Conservation (phyloP, 2,329 filamentous ascomycete species). For the Hypoxylon sp. region DNA sequence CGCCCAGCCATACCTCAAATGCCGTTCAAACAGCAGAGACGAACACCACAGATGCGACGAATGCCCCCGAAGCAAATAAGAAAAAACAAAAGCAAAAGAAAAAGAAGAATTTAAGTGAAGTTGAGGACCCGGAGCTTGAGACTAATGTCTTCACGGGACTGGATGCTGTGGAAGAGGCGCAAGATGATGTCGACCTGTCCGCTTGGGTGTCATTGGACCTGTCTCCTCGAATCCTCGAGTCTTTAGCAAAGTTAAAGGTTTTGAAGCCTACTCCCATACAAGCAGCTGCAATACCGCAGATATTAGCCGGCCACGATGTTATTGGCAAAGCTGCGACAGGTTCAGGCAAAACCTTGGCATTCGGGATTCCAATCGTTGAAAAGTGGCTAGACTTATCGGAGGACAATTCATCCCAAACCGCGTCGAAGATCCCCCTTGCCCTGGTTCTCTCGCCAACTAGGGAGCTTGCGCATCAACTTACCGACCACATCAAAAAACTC, state of each 20-base stretch:
- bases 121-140: conserved; percentile 60
- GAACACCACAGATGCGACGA: conserved; percentile 23
- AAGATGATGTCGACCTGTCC: conserved; percentile 78
- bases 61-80: conserved; percentile 51
- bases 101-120: conserved; percentile 54
- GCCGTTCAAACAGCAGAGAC: conserved; percentile 42
- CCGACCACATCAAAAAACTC: conserved; percentile 83
- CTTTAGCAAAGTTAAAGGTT: conserved; percentile 86
- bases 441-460: conserved; percentile 91
- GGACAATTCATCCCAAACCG: conserved; percentile 52
- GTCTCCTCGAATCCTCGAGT: conserved; percentile 78
- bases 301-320: conserved; percentile 87
- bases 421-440: conserved; percentile 72
- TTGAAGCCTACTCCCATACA: conserved; percentile 87
- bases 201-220: conserved; percentile 84
- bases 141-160: conserved; percentile 70
- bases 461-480: conserved; percentile 93
- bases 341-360: conserved; percentile 96
- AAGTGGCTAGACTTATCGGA: conserved; percentile 73
- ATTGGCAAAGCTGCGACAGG: conserved; percentile 97
- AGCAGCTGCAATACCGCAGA: conserved; percentile 81
- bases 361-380: conserved; percentile 93
- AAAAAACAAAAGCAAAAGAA: conserved; percentile 49
- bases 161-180: conserved; percentile 66
- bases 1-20: conserved; percentile 25